These are phyloP conservation scores for Podaxis carcinomalis DNA, from an alignment of 768 basidiomycete genomes.

Conservation along the genomic window DNA sequence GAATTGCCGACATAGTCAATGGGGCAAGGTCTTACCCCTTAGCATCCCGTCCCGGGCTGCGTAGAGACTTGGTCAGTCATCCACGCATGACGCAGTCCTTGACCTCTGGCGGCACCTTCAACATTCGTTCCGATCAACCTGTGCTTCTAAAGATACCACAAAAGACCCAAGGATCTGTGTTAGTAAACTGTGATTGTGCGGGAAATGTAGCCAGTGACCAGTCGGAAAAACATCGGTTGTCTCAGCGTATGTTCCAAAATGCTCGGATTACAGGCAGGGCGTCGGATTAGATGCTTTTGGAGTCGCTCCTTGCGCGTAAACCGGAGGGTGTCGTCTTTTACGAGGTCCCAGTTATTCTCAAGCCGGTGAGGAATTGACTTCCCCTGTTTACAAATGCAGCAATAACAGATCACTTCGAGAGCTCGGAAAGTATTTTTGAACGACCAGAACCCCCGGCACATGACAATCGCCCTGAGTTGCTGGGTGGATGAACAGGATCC, in stretches of 20 bases:
- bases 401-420: background rate
- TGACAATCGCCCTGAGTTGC: too few species aligned
- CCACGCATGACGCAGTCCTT: background rate
- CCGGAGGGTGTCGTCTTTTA: background rate
- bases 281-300: background rate
- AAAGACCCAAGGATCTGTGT: background rate
- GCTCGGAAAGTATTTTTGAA: too few species aligned
- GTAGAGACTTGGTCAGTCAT: background rate
- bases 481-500: too few species aligned
- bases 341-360: background rate
- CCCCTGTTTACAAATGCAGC: background rate
- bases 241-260: background rate
- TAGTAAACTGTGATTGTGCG: background rate
- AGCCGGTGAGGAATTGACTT: background rate
- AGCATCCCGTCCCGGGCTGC: background rate
- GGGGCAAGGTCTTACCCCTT: background rate
- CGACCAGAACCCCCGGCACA: too few species aligned
- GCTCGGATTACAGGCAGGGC: background rate
- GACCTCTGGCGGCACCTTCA: background rate
- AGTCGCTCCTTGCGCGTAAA: background rate
- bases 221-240: background rate
- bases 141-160: background rate
- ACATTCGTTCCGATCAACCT: background rate
- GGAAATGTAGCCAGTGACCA: background rate
- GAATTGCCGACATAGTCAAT: background rate